Conservation (phyloP, 2,329 filamentous ascomycete species). For the Fusarium gaditjirri region DNA sequence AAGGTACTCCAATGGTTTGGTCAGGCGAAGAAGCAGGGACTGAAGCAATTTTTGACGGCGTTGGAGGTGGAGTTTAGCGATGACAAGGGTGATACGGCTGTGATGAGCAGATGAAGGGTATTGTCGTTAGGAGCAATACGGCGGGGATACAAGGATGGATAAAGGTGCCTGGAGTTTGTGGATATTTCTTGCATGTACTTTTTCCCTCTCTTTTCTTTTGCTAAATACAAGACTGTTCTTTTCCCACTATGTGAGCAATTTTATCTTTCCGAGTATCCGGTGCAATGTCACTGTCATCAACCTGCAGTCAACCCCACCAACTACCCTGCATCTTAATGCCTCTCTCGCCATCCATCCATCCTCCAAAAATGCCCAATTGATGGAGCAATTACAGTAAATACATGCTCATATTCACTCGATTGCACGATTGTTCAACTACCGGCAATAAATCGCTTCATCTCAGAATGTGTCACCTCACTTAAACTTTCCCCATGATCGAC, state of each 20-base stretch:
- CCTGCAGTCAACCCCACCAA: neutral
- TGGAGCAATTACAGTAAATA: neutral
- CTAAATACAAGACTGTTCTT: no score
- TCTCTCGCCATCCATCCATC: neutral
- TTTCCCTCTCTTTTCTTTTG: no score
- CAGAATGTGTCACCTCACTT: neutral
- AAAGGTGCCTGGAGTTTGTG: neutral
- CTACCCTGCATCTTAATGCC: neutral
- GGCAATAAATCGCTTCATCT: neutral
- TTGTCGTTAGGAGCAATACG: neutral
- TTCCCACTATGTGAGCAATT: neutral
- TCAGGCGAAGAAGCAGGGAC: neutral
- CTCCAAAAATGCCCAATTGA: neutral
- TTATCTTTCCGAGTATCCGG: neutral
- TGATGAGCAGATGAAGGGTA: neutral
- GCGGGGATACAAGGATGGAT: neutral
- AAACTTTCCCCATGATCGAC: neutral
- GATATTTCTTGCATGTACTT: neutral
- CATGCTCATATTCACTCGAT: neutral
- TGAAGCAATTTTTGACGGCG: neutral
- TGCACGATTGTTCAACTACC: fast-evolving
- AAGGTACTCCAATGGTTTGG: neutral
- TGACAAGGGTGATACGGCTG: neutral
- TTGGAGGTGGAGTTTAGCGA: neutral
- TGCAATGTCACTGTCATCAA: neutral